phyloP scores from a whole-genome alignment of 176 grass and related monocot species.

The Tuctoria greenei region DNA sequence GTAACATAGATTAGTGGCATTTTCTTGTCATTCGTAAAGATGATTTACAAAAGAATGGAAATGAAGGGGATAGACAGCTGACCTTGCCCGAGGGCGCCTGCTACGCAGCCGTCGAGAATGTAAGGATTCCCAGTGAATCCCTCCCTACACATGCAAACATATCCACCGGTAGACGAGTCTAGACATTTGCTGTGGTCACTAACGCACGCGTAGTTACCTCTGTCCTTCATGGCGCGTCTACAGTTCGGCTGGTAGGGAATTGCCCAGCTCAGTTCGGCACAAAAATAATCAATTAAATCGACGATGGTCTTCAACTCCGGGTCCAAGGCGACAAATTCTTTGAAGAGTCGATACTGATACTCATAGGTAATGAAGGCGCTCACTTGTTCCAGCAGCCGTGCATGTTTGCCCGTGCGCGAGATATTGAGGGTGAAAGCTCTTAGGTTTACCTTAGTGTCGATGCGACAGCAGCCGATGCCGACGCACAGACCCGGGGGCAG shows the following conservation, averaged over 20 bases:
- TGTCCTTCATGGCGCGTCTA: not conserved
- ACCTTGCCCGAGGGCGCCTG: too few relatives aligned
- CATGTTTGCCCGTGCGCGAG: not conserved
- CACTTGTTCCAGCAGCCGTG: not conserved
- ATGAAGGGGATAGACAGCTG: too few relatives aligned
- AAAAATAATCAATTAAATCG: too few relatives aligned
- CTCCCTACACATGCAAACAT: not conserved
- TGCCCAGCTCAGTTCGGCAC: not conserved
- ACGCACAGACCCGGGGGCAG: not conserved
- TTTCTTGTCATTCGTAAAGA: too few relatives aligned
- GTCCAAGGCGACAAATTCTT: too few relatives aligned
- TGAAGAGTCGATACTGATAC: not conserved
- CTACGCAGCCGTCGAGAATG: not conserved
- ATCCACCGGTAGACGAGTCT: not conserved
- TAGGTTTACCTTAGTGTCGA: not conserved
- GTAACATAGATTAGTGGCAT: too few relatives aligned
- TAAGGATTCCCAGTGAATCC: not conserved
- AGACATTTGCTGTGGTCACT: not conserved
- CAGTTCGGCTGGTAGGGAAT: not conserved
- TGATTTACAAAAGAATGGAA: too few relatives aligned
- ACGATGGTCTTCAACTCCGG: too few relatives aligned
- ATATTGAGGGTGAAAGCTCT: not conserved
- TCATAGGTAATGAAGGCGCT: not conserved
- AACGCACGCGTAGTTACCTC: not conserved
- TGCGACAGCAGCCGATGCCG: not conserved